Evolutionary conservation across 768 basidiomycete species (phyloP).

Genomic region (Lentinula edodes): DNA sequence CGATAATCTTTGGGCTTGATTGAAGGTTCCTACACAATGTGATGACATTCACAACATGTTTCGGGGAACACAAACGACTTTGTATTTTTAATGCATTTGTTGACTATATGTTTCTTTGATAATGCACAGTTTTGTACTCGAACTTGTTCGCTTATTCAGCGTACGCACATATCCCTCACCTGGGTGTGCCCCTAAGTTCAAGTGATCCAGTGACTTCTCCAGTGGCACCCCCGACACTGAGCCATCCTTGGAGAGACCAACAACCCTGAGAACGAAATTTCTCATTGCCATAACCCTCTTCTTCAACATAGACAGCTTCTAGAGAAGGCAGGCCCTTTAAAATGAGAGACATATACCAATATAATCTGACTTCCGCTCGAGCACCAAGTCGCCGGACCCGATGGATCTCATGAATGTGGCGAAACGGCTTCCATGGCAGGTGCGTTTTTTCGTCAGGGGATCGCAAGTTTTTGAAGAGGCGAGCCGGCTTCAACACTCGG

Average conservation of each 20-base stretch:
- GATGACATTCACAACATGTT: neutral
- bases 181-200: neutral
- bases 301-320: neutral
- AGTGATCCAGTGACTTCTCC: neutral
- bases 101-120: no score
- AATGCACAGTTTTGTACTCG: no score
- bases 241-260: neutral
- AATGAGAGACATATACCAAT: neutral
- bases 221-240: neutral
- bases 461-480: neutral
- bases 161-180: neutral
- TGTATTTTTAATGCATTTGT: neutral
- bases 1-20: slow-evolving; percentile 55
- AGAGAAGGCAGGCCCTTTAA: neutral
- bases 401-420: neutral
- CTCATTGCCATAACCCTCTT: neutral
- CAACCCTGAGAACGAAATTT: neutral
- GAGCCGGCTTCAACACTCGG: neutral
- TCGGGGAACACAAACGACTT: neutral
- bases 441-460: neutral
- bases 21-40: neutral
- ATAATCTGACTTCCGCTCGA: neutral
- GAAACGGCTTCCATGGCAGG: neutral
- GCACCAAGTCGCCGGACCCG: neutral
- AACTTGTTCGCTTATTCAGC: no score